Base-by-base conservation (phyloP, 2,329 filamentous ascomycete genomes). In the Trichoderma sp. region DNA sequence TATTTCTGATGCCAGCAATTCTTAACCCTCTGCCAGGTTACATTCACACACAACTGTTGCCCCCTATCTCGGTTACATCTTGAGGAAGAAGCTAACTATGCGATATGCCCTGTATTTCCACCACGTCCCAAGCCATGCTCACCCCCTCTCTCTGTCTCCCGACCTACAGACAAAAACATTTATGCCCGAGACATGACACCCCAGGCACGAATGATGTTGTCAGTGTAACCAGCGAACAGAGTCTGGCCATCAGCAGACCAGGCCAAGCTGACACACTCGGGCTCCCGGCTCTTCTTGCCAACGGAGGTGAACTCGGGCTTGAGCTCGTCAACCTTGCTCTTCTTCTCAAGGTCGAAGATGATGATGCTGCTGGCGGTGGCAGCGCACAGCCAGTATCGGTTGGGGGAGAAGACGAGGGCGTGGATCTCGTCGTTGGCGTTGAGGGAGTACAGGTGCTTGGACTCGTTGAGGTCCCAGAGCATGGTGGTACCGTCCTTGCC, bases 281-380 rank as follows among this genome's bases (percentile, higher is more conserved):
- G 97, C 89, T 98, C 96, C 86, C 95, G 93, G 92, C 93, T 95
- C 95, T 98, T 98, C 95, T 98, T 98, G 90, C 95, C 94, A 86
- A 95, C 93, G 86, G 95, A 97, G 85, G 95, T 91, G 91, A 97
- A 98, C 88, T 99, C 97, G 82, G 96, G 96, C 93, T 97, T 98
- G 88, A 99, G 93, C 93, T 98, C 97, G 84, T 98, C 96, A 85
- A 98, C 96, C 94, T 98, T 98, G 93, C 93, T 97, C 95, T 99
- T 99, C 95, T 99, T 99, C 95, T 99, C 97, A 82, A 99, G 93
- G 86, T 99, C 97, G 90, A 99, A 99, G 92, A 99, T 98, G 92
- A 98, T 98, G 92, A 99, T 98, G 92, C 92, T 95, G 89, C 92
- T 94, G 85, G 95, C 91, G 79, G 97, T 99, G 86, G 97, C 97